A percentile compares a stretch with the other conserved stretches of the same genome.
phyloP scores from a whole-genome alignment of 306 rosid species.

The Ammopiptanthus mongolicus region DNA sequence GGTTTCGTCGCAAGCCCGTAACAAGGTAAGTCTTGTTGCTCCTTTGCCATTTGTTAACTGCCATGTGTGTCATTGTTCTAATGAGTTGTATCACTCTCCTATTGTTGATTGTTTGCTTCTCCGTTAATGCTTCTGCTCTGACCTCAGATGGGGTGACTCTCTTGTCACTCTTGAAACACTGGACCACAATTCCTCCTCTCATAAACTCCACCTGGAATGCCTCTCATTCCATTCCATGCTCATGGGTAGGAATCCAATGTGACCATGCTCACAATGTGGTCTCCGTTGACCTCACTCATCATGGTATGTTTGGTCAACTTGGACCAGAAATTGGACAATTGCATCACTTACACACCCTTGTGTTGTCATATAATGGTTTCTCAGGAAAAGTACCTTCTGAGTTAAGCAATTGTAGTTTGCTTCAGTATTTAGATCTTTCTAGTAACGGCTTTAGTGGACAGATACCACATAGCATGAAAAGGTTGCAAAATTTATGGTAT shows the following conservation, averaged over 20 bases:
- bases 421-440: slow-evolving; percentile 36
- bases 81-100: background rate
- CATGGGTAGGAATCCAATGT: slow-evolving; percentile 63
- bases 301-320: slow-evolving; percentile 42
- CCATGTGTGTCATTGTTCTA: background rate
- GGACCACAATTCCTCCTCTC: slow-evolving; percentile 37
- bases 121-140: slow-evolving; percentile 19
- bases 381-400: slow-evolving; percentile 37
- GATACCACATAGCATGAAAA: slow-evolving; percentile 26
- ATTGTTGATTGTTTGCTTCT: slow-evolving; percentile 24
- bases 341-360: slow-evolving; percentile 37
- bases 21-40: background rate
- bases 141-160: slow-evolving; percentile 52
- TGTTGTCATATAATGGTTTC: slow-evolving; percentile 29
- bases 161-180: slow-evolving; percentile 37
- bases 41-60: background rate
- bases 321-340: slow-evolving; percentile 51
- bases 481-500: slow-evolving; percentile 12
- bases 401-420: slow-evolving; percentile 39
- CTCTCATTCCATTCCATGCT: slow-evolving; percentile 58
- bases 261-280: slow-evolving; percentile 25
- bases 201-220: slow-evolving; percentile 51
- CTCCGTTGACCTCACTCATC: slow-evolving; percentile 41
- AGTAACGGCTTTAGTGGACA: slow-evolving; percentile 32
- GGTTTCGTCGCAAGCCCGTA: no score